Conservation (phyloP, 2,329 filamentous ascomycete species). For the Pseudogymnoascus sp. region DNA sequence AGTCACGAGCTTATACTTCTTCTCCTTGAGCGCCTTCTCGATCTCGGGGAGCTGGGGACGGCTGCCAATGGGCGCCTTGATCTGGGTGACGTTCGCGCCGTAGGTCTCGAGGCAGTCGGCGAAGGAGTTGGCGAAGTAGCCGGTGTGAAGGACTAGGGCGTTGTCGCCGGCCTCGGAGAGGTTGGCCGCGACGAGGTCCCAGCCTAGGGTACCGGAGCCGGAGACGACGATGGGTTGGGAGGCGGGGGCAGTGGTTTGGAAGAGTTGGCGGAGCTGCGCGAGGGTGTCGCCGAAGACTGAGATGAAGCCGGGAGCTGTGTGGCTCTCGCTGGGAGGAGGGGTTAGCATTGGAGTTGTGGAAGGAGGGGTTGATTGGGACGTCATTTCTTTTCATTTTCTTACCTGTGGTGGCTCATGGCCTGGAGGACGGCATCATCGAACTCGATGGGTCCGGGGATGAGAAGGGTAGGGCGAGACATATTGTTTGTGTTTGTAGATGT, state of each 20-base stretch:
- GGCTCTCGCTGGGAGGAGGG: conserved; percentile 64
- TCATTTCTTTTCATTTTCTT: too few species aligned
- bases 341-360: conserved; percentile 17
- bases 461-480: conserved; percentile 22
- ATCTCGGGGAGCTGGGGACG: conserved; percentile 80
- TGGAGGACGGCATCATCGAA: conserved; percentile 95
- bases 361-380: not conserved
- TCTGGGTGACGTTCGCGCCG: conserved; percentile 79
- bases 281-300: conserved; percentile 85
- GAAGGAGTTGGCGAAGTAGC: conserved; percentile 95
- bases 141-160: conserved; percentile 86
- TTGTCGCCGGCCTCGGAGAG: conserved; percentile 82
- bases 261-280: conserved; percentile 80
- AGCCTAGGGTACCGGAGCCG: conserved; percentile 90
- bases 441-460: conserved; percentile 96
- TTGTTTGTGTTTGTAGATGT: not conserved
- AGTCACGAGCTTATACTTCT: conserved; percentile 88
- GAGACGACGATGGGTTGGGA: conserved; percentile 90
- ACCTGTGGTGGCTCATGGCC: conserved; percentile 93
- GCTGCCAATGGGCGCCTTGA: conserved; percentile 82
- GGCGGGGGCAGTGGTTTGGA: conserved; percentile 75
- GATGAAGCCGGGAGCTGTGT: conserved; percentile 84
- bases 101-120: conserved; percentile 88
- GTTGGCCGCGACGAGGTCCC: conserved; percentile 95
- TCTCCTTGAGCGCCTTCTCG: conserved; percentile 79